A percentile compares a stretch with the other conserved stretches of the same genome.
Evolutionary conservation across 2,329 filamentous ascomycete species (phyloP).

Genomic region (Periconia macrospinosa): DNA sequence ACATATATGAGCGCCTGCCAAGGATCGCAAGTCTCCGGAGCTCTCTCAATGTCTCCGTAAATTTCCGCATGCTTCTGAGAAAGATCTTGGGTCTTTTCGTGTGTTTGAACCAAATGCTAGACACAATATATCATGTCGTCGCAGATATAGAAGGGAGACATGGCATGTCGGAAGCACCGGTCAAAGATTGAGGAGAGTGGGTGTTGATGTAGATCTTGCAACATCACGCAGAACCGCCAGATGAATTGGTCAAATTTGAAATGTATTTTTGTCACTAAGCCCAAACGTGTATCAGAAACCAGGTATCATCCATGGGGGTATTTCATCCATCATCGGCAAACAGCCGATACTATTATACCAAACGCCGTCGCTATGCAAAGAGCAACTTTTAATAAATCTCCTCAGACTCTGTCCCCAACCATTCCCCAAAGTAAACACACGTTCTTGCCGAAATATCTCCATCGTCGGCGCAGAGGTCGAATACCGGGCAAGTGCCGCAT

Average conservation of each 20-base stretch:
- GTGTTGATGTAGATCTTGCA: not conserved
- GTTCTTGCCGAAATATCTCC: slow-evolving; percentile 87
- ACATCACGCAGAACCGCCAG: not conserved
- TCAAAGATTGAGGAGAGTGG: too few relatives aligned
- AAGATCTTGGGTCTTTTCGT: too few relatives aligned
- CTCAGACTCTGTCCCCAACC: slow-evolving; percentile 59
- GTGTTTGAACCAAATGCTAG: too few relatives aligned
- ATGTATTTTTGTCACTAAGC: not conserved
- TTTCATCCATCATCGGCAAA: slow-evolving; percentile 4
- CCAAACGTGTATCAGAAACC: not conserved
- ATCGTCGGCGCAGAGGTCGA: slow-evolving; percentile 87
- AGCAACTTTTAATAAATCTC: slow-evolving; percentile 14
- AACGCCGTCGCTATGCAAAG: slow-evolving; percentile 32
- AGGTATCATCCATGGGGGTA: not conserved
- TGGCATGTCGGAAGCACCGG: too few relatives aligned
- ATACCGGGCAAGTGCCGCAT: slow-evolving; percentile 90
- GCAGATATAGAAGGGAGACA: too few relatives aligned
- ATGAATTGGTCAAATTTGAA: not conserved
- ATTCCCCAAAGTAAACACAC: slow-evolving; percentile 88
- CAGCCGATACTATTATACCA: slow-evolving; percentile 10
- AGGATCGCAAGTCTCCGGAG: too few relatives aligned
- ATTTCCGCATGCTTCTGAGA: too few relatives aligned
- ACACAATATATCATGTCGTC: too few relatives aligned
- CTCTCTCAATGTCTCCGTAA: too few relatives aligned
- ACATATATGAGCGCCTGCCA: too few relatives aligned